These are phyloP conservation scores for Alternaria solani DNA, from an alignment of 2,329 filamentous ascomycete species.

Conservation along the genomic window DNA sequence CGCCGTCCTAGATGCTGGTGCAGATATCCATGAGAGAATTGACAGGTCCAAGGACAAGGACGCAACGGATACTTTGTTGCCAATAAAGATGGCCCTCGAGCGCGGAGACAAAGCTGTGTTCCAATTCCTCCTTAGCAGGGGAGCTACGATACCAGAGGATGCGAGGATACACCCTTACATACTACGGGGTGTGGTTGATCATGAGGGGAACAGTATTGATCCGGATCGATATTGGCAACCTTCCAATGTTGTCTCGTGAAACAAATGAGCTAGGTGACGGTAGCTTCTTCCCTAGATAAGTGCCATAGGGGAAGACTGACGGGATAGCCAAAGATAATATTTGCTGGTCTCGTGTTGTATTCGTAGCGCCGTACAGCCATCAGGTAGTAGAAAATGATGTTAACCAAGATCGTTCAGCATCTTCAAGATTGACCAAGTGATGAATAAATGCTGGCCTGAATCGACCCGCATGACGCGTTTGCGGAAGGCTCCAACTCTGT, in stretches of 20 bases:
- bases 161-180: background rate
- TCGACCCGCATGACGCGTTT: background rate
- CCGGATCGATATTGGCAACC: too few species aligned
- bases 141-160: background rate
- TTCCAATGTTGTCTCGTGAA: background rate
- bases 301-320: background rate
- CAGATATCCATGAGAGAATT: background rate
- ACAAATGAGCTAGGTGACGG: background rate
- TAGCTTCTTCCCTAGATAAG: background rate
- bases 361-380: background rate
- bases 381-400: background rate
- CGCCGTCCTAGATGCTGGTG: background rate
- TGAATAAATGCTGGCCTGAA: background rate
- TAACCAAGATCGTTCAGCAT: background rate
- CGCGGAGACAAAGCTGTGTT: background rate
- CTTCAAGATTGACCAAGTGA: background rate
- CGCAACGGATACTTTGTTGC: background rate
- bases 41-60: background rate
- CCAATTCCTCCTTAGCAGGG: background rate
- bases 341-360: background rate
- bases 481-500: background rate
- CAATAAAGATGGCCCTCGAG: background rate
- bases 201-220: too few species aligned
- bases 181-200: too few species aligned
- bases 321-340: background rate